These are phyloP conservation scores for Astragalus membranaceus DNA, from an alignment of 306 rosid species.

Conservation along the genomic window DNA sequence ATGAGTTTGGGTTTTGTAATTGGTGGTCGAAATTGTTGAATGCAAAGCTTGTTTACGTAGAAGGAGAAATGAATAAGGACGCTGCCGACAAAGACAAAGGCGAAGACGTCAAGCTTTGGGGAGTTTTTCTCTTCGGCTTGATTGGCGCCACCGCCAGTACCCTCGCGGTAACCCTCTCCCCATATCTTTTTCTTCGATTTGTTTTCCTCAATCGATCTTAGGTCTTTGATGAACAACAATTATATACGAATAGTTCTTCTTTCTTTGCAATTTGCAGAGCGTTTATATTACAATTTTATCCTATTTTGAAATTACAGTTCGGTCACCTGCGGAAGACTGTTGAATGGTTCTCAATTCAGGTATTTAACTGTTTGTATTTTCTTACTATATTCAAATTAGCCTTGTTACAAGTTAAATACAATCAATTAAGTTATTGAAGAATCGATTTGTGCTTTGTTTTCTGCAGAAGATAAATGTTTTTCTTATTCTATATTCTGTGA, in stretches of 20 bases:
- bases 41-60: neutral
- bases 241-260: neutral
- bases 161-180: constrained; percentile 50
- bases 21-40: constrained; percentile 16
- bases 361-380: constrained; percentile 14
- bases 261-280: neutral
- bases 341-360: constrained; percentile 79
- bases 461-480: neutral
- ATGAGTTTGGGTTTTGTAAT: constrained; percentile 28
- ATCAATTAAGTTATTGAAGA: neutral
- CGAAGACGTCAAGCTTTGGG: constrained; percentile 60
- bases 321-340: constrained; percentile 73
- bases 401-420: neutral
- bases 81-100: constrained; percentile 32
- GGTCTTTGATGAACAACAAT: neutral
- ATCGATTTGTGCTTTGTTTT: neutral
- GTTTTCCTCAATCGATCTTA: neutral
- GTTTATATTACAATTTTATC: neutral
- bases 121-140: constrained; percentile 64
- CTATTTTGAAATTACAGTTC: constrained; percentile 50
- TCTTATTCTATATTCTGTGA: neutral
- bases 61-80: constrained; percentile 41
- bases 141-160: constrained; percentile 92
- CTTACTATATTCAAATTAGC: neutral
- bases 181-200: neutral